Conservation (phyloP, 2,329 filamentous ascomycete genomes). For the Moelleriella libera region DNA sequence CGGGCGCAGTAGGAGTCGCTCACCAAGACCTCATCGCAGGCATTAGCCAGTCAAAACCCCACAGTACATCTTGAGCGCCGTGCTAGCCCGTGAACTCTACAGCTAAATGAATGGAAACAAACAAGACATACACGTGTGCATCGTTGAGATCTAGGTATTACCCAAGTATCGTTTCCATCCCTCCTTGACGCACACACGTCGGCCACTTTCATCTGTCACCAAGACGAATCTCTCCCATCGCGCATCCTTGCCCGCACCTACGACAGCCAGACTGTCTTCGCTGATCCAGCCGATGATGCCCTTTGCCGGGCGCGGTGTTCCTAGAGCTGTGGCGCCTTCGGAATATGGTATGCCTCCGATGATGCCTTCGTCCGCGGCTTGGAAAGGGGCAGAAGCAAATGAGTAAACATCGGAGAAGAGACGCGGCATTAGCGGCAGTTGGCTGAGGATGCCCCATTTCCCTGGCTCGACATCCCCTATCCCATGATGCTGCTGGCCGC, state of each 20-base stretch:
- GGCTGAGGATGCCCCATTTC: constrained; percentile 78
- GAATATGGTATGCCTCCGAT: constrained; percentile 28
- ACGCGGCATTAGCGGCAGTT: constrained; percentile 70
- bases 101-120: neutral
- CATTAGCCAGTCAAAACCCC: neutral
- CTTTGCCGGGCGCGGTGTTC: constrained; percentile 51
- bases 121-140: neutral
- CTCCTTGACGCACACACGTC: constrained; percentile 51
- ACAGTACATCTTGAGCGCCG: neutral
- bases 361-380: constrained; percentile 61
- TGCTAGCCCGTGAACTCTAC: neutral
- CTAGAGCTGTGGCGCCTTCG: constrained; percentile 28
- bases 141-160: constrained; percentile 13
- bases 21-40: constrained; percentile 16
- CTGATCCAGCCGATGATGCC: constrained; percentile 76
- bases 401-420: constrained; percentile 86
- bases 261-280: constrained; percentile 58
- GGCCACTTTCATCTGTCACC: constrained; percentile 53
- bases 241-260: constrained; percentile 67
- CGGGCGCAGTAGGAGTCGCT: constrained; percentile 27
- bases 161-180: constrained; percentile 72
- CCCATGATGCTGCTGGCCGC: constrained; percentile 14
- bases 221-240: constrained; percentile 81
- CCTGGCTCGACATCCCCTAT: constrained; percentile 31
- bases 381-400: constrained; percentile 67